Conservation (phyloP, 805 yeast species). For the Sugiyamaella floridensis region DNA sequence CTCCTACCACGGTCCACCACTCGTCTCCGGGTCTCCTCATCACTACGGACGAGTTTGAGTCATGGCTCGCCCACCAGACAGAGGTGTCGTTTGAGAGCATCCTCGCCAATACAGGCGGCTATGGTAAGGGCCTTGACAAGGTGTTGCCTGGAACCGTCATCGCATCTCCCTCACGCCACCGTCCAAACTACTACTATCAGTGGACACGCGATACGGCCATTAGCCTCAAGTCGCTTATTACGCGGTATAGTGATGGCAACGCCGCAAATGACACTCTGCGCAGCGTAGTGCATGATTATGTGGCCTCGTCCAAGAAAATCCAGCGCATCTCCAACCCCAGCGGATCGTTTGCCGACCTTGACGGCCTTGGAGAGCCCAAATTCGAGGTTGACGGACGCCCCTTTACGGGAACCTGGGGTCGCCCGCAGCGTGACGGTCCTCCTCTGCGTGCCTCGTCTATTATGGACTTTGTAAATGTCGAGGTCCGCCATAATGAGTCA, state of each 20-base stretch:
- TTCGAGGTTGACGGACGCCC: conserved; percentile 59
- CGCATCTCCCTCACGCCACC: conserved; percentile 68
- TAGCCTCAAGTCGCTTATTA: conserved; percentile 50
- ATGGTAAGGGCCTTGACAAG: conserved; percentile 29
- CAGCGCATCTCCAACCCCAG: conserved; percentile 66
- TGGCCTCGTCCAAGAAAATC: conserved; percentile 48
- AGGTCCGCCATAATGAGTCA: conserved; percentile 29
- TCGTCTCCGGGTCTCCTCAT: conserved; percentile 19
- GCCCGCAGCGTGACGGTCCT: conserved; percentile 96
- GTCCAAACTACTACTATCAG: conserved; percentile 80
- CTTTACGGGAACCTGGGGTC: conserved; percentile 72
- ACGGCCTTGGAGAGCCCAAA: conserved; percentile 86
- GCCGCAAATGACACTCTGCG: conserved; percentile 23
- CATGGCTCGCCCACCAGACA: conserved; percentile 44
- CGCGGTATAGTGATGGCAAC: conserved; percentile 42
- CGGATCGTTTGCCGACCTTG: conserved; percentile 42
- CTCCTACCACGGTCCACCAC: not conserved
- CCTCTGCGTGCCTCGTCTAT: conserved; percentile 69
- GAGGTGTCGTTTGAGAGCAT: conserved; percentile 40
- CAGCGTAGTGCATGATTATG: conserved; percentile 48
- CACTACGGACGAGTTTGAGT: conserved; percentile 35
- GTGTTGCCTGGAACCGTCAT: conserved; percentile 66
- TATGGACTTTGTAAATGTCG: conserved; percentile 44
- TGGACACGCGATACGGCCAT: conserved; percentile 92
- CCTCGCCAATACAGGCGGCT: conserved; percentile 51